Evolutionary conservation across 768 basidiomycete species (phyloP).

Genomic region (Rhodosporidiobolus sp.): DNA sequence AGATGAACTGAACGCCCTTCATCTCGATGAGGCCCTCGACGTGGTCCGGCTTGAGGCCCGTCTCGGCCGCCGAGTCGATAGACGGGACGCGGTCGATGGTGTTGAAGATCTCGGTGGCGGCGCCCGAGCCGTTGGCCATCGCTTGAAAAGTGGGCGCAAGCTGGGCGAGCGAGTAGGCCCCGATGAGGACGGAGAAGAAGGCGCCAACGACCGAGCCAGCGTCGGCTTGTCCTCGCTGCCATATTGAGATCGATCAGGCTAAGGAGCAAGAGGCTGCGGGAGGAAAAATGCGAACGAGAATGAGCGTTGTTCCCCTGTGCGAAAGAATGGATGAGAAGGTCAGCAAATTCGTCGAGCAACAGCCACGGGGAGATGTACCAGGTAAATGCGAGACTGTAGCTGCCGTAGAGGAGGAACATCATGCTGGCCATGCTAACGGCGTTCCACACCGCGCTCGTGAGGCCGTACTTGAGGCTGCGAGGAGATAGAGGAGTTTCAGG

Average conservation of each 20-base stretch:
- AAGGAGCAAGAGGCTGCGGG: slow-evolving; percentile 72
- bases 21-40: slow-evolving; percentile 72
- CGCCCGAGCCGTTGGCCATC: slow-evolving; percentile 72
- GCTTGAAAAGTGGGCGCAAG: slow-evolving; percentile 82
- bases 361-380: slow-evolving; percentile 50
- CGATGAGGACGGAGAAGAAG: slow-evolving; percentile 32
- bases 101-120: slow-evolving; percentile 62
- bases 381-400: slow-evolving; percentile 61
- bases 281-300: not conserved
- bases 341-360: too few species aligned
- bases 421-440: too few species aligned
- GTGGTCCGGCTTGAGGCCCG: slow-evolving; percentile 64
- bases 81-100: slow-evolving; percentile 83
- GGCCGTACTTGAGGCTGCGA: slow-evolving; percentile 7
- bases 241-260: too few species aligned
- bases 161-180: slow-evolving; percentile 76
- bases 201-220: slow-evolving; percentile 74
- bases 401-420: not conserved
- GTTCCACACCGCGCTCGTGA: too few species aligned
- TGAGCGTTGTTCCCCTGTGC: too few species aligned
- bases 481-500: not conserved
- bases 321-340: too few species aligned
- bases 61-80: slow-evolving; percentile 73
- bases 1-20: slow-evolving; percentile 72
- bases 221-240: slow-evolving; percentile 38